Base-by-base conservation (phyloP, 495 filamentous ascomycete genomes). In the Hypoxylon lienhwacheense region DNA sequence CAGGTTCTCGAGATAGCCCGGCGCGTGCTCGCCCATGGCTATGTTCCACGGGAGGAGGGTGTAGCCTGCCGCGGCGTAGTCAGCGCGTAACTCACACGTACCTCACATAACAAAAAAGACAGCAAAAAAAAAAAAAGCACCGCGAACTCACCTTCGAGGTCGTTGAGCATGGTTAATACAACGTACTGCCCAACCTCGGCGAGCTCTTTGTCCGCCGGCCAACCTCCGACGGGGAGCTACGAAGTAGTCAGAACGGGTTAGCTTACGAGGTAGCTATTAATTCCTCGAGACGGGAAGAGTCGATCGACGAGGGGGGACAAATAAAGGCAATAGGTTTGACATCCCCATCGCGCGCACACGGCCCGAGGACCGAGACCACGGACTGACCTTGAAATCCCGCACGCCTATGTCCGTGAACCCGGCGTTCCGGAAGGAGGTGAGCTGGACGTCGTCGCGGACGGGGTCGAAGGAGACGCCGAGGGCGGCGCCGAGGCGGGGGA, bases 391-490 rank as follows among this genome's bases (percentile, higher is more conserved):
- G 12, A 43, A 61, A 21, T 39, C 43, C 8, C 19, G 31, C 31
- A 42, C 33, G 17, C 56, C 32, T 6, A 61, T 83, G 63, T 89
- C 83, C 4, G 75, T 70, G 32, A 79, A 76, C 40, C 89, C 76
- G 7, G 82, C 76, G 7, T 57, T 62, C 24, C 82, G 78, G 45
- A 91, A 86, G 7, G 69, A 68, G 31, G 77, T 76, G 29, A 73
- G 74, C 53, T 78, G 70, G 64, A 80, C 81, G 47, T 79, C 74
- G 8, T 67, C 63, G 7, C 53, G 50, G 3, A 66, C 59, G 8
- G 68, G 39, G 5, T 51, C 16, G 49, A 70, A 29, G 11, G 33
- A 21, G 35, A 49, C 47, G 21, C 58, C 58, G 14, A 61, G 4
- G 1, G 28, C 68, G 26, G 61, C 52, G 45, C 65, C 65, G 20